A percentile compares a stretch with the other conserved stretches of the same genome.
Evolutionary conservation across 2,329 filamentous ascomycete species (phyloP).

Genomic region (Fusarium tuaranense): DNA sequence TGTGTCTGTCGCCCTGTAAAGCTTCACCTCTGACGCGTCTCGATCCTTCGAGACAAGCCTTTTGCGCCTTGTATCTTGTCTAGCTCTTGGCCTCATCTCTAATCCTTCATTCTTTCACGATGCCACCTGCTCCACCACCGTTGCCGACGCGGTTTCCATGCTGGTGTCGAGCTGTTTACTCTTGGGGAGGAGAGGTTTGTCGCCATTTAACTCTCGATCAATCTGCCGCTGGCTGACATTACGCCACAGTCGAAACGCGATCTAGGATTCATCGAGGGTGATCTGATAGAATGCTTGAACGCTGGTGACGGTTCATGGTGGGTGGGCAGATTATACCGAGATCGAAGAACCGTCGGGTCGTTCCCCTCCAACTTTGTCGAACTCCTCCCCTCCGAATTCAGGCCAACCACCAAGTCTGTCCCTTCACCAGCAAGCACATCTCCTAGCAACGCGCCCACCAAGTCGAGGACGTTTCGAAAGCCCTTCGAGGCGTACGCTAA

Average conservation of each 20-base stretch:
- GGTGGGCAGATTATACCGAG: conserved; percentile 91
- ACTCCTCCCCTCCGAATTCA: conserved; percentile 85
- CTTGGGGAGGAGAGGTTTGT: conserved; percentile 86
- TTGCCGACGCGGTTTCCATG: conserved; percentile 87
- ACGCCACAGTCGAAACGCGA: conserved; percentile 83
- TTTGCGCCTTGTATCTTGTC: conserved; percentile 13
- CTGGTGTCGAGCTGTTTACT: conserved; percentile 92
- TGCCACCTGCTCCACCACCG: conserved; percentile 67
- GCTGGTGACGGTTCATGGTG: conserved; percentile 98
- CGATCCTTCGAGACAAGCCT: conserved; percentile 27
- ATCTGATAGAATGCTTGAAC: conserved; percentile 97
- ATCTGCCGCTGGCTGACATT: conserved; percentile 41
- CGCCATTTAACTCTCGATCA: conserved; percentile 5
- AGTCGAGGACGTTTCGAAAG: conserved; percentile 73
- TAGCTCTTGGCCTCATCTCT: conserved; percentile 6
- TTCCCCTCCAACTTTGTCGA: conserved; percentile 99
- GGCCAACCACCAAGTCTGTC: conserved; percentile 74
- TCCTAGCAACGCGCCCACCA: conserved; percentile 66
- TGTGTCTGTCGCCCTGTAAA: conserved; percentile 34
- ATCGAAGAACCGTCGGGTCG: conserved; percentile 89
- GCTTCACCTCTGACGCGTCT: conserved; percentile 15
- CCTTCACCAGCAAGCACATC: conserved; percentile 68
- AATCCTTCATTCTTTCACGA: conserved; percentile 46
- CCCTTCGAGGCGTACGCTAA: conserved; percentile 76
- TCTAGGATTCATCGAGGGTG: conserved; percentile 95